Conservation (phyloP, 495 filamentous ascomycete genomes). For the Aspergillus heteromorphus region DNA sequence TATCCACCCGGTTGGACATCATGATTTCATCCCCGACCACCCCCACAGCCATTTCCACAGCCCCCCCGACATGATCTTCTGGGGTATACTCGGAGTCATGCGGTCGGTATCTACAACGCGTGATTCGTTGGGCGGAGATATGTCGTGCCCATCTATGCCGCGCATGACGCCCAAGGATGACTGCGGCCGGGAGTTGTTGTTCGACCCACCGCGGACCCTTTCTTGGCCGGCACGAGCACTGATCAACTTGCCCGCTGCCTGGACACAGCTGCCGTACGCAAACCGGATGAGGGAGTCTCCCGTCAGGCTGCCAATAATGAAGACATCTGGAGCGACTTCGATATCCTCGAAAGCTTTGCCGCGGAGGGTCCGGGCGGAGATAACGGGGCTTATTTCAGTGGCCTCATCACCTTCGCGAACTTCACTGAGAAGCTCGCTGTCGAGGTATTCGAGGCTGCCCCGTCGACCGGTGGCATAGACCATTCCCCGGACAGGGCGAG, state of each 20-base stretch:
- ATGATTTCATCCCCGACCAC: neutral
- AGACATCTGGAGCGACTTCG: constrained; percentile 52
- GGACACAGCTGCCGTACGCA: constrained; percentile 57
- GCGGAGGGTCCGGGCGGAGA: constrained; percentile 55
- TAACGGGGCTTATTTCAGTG: constrained; percentile 21
- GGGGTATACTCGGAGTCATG: neutral
- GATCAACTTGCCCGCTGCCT: constrained; percentile 52
- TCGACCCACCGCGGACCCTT: constrained; percentile 11
- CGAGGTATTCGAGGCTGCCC: constrained; percentile 52
- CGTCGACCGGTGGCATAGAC: constrained; percentile 60
- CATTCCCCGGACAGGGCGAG: constrained; percentile 42
- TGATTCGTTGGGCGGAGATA: constrained; percentile 15
- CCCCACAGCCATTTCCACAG: neutral
- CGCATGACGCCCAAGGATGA: constrained; percentile 33
- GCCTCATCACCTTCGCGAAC: constrained; percentile 32
- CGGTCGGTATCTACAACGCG: neutral
- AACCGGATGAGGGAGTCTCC: constrained; percentile 63
- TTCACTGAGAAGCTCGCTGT: constrained; percentile 43
- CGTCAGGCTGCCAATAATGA: constrained; percentile 58
- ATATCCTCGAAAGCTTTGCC: constrained; percentile 47
- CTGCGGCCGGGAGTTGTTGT: constrained; percentile 14
- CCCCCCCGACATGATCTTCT: neutral
- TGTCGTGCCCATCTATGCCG: constrained; percentile 38
- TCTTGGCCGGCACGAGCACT: constrained; percentile 13
- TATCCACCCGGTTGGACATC: neutral